phyloP scores from a whole-genome alignment of 495 filamentous ascomycete genomes.

The Hypomontagnella submonticulosa region DNA sequence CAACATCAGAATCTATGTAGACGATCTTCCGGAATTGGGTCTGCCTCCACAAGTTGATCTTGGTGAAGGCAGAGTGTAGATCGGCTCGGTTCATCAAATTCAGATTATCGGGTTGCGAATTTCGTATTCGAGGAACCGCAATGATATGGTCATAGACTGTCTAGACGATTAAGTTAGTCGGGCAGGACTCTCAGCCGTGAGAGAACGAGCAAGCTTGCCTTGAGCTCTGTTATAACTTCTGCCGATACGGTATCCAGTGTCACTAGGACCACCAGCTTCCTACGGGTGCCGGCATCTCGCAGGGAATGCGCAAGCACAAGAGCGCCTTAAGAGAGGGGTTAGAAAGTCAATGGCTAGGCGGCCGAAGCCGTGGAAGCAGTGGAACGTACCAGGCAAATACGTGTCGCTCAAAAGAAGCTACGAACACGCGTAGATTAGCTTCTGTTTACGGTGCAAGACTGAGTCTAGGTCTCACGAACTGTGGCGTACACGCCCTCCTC shows the following conservation, averaged over 20 bases:
- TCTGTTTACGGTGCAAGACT: conserved; percentile 16
- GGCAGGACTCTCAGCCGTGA: not conserved
- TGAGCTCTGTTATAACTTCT: conserved; percentile 79
- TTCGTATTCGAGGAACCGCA: conserved; percentile 80
- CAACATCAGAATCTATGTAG: conserved; percentile 91
- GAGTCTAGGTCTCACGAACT: conserved; percentile 51
- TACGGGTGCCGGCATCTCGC: conserved; percentile 87
- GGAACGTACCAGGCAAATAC: conserved; percentile 83
- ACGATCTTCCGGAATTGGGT: conserved; percentile 90
- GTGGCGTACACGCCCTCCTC: conserved; percentile 67
- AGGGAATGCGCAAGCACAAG: conserved; percentile 94
- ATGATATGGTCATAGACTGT: conserved; percentile 89
- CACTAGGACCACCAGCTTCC: conserved; percentile 85
- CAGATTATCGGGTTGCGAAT: conserved; percentile 81
- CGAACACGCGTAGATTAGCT: conserved; percentile 44
- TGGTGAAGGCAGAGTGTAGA: conserved; percentile 91
- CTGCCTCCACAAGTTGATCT: conserved; percentile 94
- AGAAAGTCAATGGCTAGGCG: conserved; percentile 39
- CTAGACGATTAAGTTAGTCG: conserved; percentile 55
- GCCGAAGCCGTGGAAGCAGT: conserved; percentile 37
- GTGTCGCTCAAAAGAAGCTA: conserved; percentile 90
- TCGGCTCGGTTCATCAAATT: conserved; percentile 92
- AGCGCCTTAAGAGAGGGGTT: conserved; percentile 69
- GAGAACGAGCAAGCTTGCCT: conserved; percentile 56
- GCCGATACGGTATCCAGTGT: conserved; percentile 78